Evolutionary conservation across 2,329 filamentous ascomycete species (phyloP).

Genomic region (Anthostomella pinea): DNA sequence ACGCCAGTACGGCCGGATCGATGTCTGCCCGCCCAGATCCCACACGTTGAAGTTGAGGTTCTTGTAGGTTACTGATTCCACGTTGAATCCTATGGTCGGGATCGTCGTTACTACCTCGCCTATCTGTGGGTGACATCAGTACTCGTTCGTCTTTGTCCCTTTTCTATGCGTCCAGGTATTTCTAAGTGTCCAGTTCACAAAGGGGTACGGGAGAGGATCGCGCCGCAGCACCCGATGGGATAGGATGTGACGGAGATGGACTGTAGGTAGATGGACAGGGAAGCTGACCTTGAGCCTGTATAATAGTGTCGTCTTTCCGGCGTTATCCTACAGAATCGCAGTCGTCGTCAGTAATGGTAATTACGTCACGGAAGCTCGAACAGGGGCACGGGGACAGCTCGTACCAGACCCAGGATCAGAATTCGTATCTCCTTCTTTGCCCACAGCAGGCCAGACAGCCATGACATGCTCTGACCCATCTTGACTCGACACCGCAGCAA

Average conservation of each 20-base stretch:
- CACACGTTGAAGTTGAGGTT: constrained; percentile 99
- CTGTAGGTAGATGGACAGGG: constrained; percentile 2
- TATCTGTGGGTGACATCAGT: constrained; percentile 57
- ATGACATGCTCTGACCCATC: constrained; percentile 65
- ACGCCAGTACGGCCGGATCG: constrained; percentile 96
- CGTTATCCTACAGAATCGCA: constrained; percentile 77
- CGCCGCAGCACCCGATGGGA: too few relatives aligned
- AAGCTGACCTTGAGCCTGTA: constrained; percentile 84
- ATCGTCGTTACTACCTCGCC: constrained; percentile 99
- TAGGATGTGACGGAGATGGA: too few relatives aligned
- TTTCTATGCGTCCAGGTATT: too few relatives aligned
- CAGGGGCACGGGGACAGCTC: constrained; percentile 29
- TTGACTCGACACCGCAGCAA: constrained; percentile 30
- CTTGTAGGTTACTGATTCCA: constrained; percentile 97
- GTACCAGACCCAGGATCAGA: constrained; percentile 87
- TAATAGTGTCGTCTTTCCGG: constrained; percentile 93
- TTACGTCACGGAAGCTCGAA: constrained; percentile 10
- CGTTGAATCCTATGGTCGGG: constrained; percentile 98
- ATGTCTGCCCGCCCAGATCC: constrained; percentile 98
- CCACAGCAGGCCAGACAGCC: constrained; percentile 74
- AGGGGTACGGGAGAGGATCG: not conserved
- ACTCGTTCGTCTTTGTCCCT: constrained; percentile 6
- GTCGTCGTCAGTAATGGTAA: constrained; percentile 13
- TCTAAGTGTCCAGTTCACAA: not conserved
- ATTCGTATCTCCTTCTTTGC: constrained; percentile 98